phyloP scores from a whole-genome alignment of 2,329 filamentous ascomycete species.

The Fusarium goolgardi region DNA sequence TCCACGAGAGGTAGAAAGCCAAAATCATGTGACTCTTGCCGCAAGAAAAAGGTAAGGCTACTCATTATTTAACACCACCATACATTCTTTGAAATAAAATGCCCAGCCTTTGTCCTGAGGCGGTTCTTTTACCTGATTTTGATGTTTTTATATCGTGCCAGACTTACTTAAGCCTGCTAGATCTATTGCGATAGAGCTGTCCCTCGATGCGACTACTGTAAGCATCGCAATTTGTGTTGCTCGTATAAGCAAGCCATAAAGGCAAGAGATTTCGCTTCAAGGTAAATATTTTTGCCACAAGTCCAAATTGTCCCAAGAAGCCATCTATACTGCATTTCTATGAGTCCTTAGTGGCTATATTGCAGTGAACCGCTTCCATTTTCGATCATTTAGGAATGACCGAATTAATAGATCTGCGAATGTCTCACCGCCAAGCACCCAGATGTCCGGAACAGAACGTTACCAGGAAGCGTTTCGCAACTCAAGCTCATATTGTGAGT shows the following conservation, averaged over 20 bases:
- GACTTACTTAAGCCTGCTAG: accelerated
- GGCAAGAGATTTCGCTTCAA: background rate
- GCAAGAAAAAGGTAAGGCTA: slow-evolving; percentile 6
- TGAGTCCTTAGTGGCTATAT: accelerated
- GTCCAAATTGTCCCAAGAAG: background rate
- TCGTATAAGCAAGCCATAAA: background rate
- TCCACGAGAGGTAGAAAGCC: background rate
- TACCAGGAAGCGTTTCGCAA: background rate
- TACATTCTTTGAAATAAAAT: background rate
- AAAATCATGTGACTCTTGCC: slow-evolving; percentile 14
- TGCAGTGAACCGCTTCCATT: background rate
- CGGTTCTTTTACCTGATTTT: background rate
- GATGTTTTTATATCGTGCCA: background rate
- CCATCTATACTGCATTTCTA: accelerated
- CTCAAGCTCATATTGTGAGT: background rate
- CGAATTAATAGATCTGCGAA: background rate
- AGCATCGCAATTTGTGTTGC: background rate
- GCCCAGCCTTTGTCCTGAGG: background rate
- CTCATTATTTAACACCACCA: too few relatives aligned
- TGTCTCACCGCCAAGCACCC: background rate
- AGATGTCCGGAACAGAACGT: background rate
- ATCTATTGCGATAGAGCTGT: slow-evolving; percentile 9
- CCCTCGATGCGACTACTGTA: slow-evolving; percentile 17
- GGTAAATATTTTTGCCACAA: background rate
- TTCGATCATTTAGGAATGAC: background rate